Conservation (phyloP, 257 asterid species). For the Fraxinus pennsylvanica region DNA sequence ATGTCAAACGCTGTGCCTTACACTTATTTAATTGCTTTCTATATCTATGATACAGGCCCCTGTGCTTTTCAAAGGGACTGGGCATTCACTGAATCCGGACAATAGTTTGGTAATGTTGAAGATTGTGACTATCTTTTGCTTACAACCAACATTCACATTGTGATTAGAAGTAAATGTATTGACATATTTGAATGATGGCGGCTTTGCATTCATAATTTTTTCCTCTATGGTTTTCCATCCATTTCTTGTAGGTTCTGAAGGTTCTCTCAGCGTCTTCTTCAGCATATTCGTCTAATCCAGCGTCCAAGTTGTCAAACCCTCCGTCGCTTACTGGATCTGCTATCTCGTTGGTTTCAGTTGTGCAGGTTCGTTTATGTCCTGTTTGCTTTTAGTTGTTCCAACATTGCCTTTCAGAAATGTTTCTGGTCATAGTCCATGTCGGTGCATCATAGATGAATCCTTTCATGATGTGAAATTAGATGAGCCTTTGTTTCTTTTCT, state of each 20-base stretch:
- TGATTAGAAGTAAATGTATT: neutral
- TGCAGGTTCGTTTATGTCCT: constrained; percentile 52
- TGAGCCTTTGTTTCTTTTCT: neutral
- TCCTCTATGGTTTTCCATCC: constrained; percentile 14
- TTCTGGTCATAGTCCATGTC: neutral
- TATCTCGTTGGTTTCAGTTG: constrained; percentile 75
- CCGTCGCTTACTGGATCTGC: constrained; percentile 74
- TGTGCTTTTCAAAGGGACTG: constrained; percentile 79
- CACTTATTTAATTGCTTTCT: constrained; percentile 3
- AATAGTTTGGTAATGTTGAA: constrained; percentile 62
- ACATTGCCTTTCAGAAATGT: constrained; percentile 12
- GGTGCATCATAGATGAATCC: neutral
- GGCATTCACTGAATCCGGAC: constrained; percentile 76
- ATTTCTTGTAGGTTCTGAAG: constrained; percentile 54
- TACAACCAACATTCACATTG: constrained; percentile 4
- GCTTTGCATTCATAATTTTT: constrained; percentile 6
- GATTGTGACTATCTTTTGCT: neutral
- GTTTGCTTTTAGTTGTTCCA: constrained; percentile 13
- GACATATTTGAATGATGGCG: constrained; percentile 9
- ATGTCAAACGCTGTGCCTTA: neutral
- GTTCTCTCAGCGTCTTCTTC: constrained; percentile 83
- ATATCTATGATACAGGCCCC: constrained; percentile 62
- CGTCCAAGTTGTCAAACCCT: constrained; percentile 63
- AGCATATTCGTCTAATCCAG: constrained; percentile 83
- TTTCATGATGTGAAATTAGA: neutral